phyloP scores from a whole-genome alignment of 306 rosid genomes.

The Sesbania bispinosa region DNA sequence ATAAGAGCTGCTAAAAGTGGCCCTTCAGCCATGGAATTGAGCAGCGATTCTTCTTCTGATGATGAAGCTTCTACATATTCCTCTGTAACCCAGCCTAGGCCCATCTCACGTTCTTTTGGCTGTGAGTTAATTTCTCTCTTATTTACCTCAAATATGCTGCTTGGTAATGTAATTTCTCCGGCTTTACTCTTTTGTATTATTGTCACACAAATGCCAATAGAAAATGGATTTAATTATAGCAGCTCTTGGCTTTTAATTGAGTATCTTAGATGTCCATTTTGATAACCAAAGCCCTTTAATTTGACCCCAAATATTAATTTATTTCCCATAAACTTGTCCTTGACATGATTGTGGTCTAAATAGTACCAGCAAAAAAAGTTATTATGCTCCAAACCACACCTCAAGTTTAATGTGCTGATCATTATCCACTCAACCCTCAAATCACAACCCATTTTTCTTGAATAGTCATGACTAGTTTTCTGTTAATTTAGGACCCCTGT shows the following conservation, averaged over 20 bases:
- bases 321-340: neutral
- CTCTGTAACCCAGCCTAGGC: slow-evolving; percentile 43
- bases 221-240: too few species aligned
- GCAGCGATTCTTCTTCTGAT: slow-evolving; percentile 59
- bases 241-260: too few species aligned
- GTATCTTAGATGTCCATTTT: neutral
- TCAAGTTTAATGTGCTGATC: neutral
- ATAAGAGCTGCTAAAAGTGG: slow-evolving; percentile 68
- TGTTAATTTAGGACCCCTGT: too few species aligned
- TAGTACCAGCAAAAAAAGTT: neutral
- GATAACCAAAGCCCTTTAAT: too few species aligned
- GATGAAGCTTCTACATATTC: slow-evolving; percentile 44
- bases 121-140: slow-evolving; percentile 36
- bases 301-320: neutral
- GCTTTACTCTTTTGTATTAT: too few species aligned
- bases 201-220: too few species aligned
- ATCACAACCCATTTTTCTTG: neutral
- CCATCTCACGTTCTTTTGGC: slow-evolving; percentile 52
- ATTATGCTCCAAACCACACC: neutral
- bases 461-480: too few species aligned
- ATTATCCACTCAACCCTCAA: neutral
- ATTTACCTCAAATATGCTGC: neutral
- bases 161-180: too few species aligned
- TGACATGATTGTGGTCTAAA: neutral
- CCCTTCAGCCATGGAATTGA: slow-evolving; percentile 58